Base-by-base conservation (phyloP, 306 rosid species). In the Carpinus fangiana region DNA sequence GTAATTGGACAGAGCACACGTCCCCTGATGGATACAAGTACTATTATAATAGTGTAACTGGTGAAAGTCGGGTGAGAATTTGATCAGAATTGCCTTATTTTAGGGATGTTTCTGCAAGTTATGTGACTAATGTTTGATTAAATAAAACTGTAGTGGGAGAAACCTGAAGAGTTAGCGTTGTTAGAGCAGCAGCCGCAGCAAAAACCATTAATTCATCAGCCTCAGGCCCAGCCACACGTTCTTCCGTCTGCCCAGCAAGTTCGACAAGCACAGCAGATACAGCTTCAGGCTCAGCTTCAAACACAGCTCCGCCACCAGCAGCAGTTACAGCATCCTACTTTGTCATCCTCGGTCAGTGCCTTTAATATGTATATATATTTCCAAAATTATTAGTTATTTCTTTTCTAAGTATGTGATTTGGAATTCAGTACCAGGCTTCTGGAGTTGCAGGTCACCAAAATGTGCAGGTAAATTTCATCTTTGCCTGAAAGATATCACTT, bases 21-120 rank as follows among this genome's bases (percentile, higher is more conserved):
- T 96, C 97, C 82, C 99, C 99, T 0, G 98, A 96, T 83, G 96
- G 94, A 77, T 93, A 90, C 85, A 96, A 91, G 76, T 95, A 95
- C 80, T 95, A 91, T 83, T 85, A 95, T 79, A 95, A 92, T 81
- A 81, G 89, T 83, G 82, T 84, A 18, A 90, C 96, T n/a, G 91
- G 96, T 65, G 97, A 92, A 89, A 95, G 98, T 78, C 90, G 87
- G 93, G 99, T 96, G 62, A 75, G 89, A 75, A 79, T 73, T 61
- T 64, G 66, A 43, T 79, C 78, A 65, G 20, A 72, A 59, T 80
- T 87, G 64, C 55, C 74, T 14, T 74, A 23, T 45, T 47, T 4
- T 80, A 17, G 72, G 64, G 43, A 65, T 50, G 79, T 79, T 41
- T 26, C 60, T 51, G 16, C 41, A 71, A n/a, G 21, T 77, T 70